These are phyloP conservation scores for Ophiostoma populinum DNA, from an alignment of 2,329 filamentous ascomycete genomes.

Conservation along the genomic window DNA sequence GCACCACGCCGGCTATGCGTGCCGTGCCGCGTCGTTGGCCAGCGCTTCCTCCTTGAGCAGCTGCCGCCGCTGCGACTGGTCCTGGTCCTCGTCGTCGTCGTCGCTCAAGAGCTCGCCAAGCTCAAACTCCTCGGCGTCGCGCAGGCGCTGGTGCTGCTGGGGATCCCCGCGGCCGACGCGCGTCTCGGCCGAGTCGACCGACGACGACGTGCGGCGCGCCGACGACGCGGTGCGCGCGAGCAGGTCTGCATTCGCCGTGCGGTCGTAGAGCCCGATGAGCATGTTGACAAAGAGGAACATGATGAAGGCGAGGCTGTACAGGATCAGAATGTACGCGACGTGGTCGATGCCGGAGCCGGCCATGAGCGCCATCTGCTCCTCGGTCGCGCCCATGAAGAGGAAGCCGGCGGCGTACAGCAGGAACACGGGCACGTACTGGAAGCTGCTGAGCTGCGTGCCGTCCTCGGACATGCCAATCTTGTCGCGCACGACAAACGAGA, in stretches of 20 bases:
- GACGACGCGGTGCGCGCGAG: conserved; percentile 9
- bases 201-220: no score
- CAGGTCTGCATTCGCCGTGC: conserved; percentile 24
- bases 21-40: conserved; percentile 12
- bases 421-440: conserved; percentile 36
- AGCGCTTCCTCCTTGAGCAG: conserved; percentile 15
- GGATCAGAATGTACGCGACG: conserved; percentile 79
- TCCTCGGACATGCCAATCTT: conserved; percentile 45
- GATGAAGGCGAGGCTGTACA: conserved; percentile 80
- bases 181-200: neutral
- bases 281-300: conserved; percentile 83
- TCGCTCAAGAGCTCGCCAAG: conserved; percentile 80
- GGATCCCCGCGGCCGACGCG: conserved; percentile 17
- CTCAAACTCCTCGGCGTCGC: conserved; percentile 85
- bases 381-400: conserved; percentile 92
- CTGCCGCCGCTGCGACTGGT: conserved; percentile 18
- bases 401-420: conserved; percentile 84
- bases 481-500: conserved; percentile 74
- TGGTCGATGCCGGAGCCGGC: conserved; percentile 61
- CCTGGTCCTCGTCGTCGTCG: conserved; percentile 62
- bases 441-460: conserved; percentile 48
- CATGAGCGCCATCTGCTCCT: conserved; percentile 82
- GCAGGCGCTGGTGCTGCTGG: conserved; percentile 40
- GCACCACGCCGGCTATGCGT: neutral
- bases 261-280: conserved; percentile 70